Evolutionary conservation across 2,329 filamentous ascomycete species (phyloP), one percentile per base, ranked within the genome.

Genomic region (Penicillium sp.): DNA sequence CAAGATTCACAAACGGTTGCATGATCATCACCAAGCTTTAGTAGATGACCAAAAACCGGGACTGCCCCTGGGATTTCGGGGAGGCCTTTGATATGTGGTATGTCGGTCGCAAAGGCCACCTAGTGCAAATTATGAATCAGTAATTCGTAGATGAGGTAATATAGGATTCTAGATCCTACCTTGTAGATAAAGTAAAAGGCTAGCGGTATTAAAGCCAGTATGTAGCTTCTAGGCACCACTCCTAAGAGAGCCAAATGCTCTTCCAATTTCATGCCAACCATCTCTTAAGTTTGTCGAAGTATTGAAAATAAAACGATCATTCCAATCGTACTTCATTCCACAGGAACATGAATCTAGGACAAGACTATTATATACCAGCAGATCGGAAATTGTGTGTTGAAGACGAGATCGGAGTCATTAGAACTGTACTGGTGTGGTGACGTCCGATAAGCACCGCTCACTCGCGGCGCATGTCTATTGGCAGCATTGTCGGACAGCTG

Each of bases 21-120:
- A 69, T 85, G 78, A 50, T 81, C 74, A 0, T 75, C 75, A 1
- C 82, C 81, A 4, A 86, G 75, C 52, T 83, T 76, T 1, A 83
- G 60, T 4, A 86, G 71, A 61, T 83, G 85, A 7, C 84, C 84
- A 55, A 86, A 80, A 5, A 86, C 54, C 3, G 82, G 82, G 3
- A 83, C 55, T 5, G 67, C 65, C 1, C 82, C 81, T 0, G 82
- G 81, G 26, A 84, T 78, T 56, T 84, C 80, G 1, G 82, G 81
- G 1, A 84, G 68, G 10, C 77, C 76, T 62, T 82, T 82, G 64
- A 84, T 82, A 57, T 79, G 78, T 6, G 81, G 77, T 0, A 75
- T 75, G 49, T 84, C 81, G 5, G 82, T 84, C n/a, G 48, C 51
- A 18, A 56, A 27, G 10, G 54, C 37, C 17, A 27, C 37, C 37